These are phyloP conservation scores for Nothophoma quercina DNA, from an alignment of 2,329 filamentous ascomycete genomes.

Conservation along the genomic window DNA sequence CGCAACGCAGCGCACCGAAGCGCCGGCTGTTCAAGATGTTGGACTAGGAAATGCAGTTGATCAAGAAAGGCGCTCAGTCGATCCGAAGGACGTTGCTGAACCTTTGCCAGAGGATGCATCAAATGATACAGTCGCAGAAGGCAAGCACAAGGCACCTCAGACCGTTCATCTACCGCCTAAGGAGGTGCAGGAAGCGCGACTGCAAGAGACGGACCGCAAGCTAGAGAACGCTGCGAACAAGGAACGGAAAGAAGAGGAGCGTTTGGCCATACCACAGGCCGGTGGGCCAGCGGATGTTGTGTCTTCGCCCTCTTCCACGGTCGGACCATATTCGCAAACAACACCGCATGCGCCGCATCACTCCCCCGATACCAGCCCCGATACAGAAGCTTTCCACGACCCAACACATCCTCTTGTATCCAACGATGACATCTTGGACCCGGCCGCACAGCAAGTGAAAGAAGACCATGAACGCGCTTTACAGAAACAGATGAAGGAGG, in stretches of 20 bases:
- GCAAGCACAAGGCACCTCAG: constrained; percentile 38
- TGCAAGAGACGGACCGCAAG: constrained; percentile 52
- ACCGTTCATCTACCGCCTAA: constrained; percentile 58
- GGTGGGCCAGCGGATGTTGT: constrained; percentile 41
- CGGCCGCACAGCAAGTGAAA: constrained; percentile 55
- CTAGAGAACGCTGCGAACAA: constrained; percentile 48
- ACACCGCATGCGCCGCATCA: constrained; percentile 73
- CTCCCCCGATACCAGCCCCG: constrained; percentile 78
- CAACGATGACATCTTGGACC: constrained; percentile 42
- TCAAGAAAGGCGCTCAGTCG: constrained; percentile 28
- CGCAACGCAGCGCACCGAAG: constrained; percentile 16
- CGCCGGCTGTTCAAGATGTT: constrained; percentile 24
- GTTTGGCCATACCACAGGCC: constrained; percentile 36
- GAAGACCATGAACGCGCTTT: constrained; percentile 63
- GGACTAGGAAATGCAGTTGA: constrained; percentile 4
- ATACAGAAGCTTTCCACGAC: constrained; percentile 62
- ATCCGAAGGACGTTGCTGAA: constrained; percentile 35
- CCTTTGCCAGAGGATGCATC: constrained; percentile 32
- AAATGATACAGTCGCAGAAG: constrained; percentile 5
- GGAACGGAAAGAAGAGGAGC: constrained; percentile 50
- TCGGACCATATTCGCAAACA: constrained; percentile 72
- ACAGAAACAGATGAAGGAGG: constrained; percentile 57
- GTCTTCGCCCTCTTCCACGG: constrained; percentile 69
- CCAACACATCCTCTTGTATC: constrained; percentile 36
- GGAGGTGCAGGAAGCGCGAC: constrained; percentile 58